Evolutionary conservation across 1,139 yeast species (phyloP).

Genomic region (Debaryomycetaceae sp.): DNA sequence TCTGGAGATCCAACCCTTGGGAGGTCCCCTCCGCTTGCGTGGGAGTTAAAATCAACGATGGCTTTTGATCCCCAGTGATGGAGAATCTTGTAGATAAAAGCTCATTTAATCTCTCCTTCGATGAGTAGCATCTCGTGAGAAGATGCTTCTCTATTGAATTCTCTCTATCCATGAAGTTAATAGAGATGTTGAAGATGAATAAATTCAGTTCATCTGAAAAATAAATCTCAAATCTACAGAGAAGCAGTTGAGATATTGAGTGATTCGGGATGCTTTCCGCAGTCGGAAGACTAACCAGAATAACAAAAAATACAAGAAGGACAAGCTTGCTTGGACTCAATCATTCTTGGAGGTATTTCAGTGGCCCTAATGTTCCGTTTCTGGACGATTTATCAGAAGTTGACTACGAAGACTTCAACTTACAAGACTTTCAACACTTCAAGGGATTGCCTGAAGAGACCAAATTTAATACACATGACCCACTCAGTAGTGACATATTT

Average conservation of each 20-base stretch:
- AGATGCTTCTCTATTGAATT: conserved; percentile 49
- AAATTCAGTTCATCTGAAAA: background rate
- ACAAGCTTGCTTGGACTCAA: background rate
- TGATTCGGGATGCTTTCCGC: background rate
- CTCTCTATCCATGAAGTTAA: conserved; percentile 25
- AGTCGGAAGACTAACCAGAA: background rate
- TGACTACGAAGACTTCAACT: conserved; percentile 34
- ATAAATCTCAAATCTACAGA: too few relatives aligned
- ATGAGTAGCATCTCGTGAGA: conserved; percentile 48
- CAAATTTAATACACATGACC: background rate
- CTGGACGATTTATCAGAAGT: conserved; percentile 35
- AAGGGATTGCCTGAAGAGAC: conserved; percentile 22
- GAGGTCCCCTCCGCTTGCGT: conserved; percentile 26
- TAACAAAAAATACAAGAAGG: background rate
- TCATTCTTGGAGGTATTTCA: conserved; percentile 5
- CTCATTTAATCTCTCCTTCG: conserved; percentile 41
- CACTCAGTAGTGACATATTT: background rate
- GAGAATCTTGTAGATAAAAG: conserved; percentile 58
- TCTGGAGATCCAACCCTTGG: conserved; percentile 17
- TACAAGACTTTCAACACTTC: conserved; percentile 40
- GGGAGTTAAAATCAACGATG: conserved; percentile 47
- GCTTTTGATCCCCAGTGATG: conserved; percentile 55
- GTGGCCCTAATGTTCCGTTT: conserved; percentile 30
- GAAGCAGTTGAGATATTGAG: too few relatives aligned
- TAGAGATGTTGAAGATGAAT: background rate